Conservation (phyloP, 1,139 yeast species). For the Candida sanyaensis region DNA sequence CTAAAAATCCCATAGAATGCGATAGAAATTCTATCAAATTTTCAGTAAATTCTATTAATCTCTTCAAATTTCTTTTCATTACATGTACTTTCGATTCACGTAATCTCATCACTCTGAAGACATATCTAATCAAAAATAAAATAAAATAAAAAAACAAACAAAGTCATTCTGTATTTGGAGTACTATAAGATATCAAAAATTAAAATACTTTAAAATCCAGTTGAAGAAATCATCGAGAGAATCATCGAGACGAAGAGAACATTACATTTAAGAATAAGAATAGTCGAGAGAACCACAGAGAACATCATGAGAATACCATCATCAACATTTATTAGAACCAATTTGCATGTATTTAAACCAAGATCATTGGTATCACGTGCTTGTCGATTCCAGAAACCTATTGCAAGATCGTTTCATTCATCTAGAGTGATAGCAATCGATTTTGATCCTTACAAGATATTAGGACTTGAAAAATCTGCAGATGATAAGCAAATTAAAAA, state of each 20-base stretch:
- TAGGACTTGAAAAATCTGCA: slow-evolving; percentile 77
- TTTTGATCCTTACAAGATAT: slow-evolving; percentile 78
- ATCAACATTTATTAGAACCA: slow-evolving; percentile 3
- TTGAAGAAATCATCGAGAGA: no score
- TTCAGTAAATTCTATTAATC: neutral
- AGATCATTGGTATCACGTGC: neutral
- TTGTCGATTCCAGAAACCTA: neutral
- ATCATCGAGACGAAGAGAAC: no score
- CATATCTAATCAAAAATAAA: no score
- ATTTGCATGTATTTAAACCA: slow-evolving; percentile 1
- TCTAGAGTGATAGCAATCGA: slow-evolving; percentile 24
- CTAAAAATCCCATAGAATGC: neutral
- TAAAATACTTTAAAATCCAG: no score
- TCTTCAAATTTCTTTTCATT: slow-evolving; percentile 1
- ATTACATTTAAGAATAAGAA: neutral
- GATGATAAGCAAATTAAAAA: slow-evolving; percentile 85
- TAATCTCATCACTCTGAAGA: no score
- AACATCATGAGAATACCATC: slow-evolving; percentile 8
- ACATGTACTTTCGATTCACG: neutral
- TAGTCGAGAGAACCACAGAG: neutral
- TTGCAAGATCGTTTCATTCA: slow-evolving; percentile 28
- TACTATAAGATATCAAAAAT: no score
- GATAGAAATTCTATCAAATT: slow-evolving; percentile 1
- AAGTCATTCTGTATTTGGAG: no score
- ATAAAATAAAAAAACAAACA: no score